Base-by-base conservation (phyloP, 2,329 filamentous ascomycete genomes). In the Metarhizium sp. region DNA sequence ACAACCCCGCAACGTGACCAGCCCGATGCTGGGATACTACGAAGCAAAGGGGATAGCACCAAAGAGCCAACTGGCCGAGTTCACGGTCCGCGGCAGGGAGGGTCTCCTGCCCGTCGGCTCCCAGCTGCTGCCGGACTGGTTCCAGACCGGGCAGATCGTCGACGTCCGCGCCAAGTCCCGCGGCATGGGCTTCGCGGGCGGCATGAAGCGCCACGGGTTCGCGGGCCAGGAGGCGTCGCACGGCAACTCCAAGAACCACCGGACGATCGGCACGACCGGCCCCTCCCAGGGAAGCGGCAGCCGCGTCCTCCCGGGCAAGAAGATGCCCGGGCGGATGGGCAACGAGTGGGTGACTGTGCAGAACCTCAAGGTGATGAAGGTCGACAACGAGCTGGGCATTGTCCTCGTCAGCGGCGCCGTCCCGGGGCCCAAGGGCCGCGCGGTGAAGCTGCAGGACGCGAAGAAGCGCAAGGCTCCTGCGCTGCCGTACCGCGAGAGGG, bases 311-410 rank as follows among this genome's bases (percentile, higher is more conserved):
- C 94, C 94, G 0, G 94, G 94, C 58, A 99, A 99, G 83, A 94
- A 91, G 75, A 99, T 99, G 94, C 84, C 94, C 3, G 94, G 94
- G 55, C 84, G 90, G 57, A 97, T 99, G 94, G 94, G 94, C 60
- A 88, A 87, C 61, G 82, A 95, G 71, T 84, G 83, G 62, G 88
- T 91, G 55, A 99, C 94, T 50, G 80, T 94, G 56, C 92, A 96
- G 79, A 96, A 95, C 73, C 75, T 97, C 63, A 88, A 87, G 73
- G 85, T 99, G 53, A 75, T 99, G 69, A 86, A 90, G 77, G 86
- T 96, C 38, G 91, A 97, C 73, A 81, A 85, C 63, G 86, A 88
- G 70, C 86, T 92, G 66, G 94, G 94, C 20, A 83, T 96, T 64
- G 84, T 99, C 57, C 83, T 96, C 53, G 85, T 99, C 60, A 90